Evolutionary conservation across 441 rosid species (phyloP).

Genomic region (Populus hybrid): DNA sequence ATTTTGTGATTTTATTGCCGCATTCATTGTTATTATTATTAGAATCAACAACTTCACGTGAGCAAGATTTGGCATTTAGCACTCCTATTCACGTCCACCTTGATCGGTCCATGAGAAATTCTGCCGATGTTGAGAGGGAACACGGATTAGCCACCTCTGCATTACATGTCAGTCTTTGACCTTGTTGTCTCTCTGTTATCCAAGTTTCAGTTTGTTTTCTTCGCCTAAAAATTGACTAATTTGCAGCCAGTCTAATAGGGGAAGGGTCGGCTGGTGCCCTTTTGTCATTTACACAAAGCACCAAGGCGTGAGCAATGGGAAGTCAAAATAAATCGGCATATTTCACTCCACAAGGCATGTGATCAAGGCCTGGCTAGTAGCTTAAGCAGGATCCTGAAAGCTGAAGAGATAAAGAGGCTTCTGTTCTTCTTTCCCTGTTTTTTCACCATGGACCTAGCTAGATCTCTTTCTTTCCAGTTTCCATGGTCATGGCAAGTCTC

Average conservation of each 20-base stretch:
- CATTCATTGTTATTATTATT: too few relatives aligned
- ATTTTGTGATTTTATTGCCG: too few relatives aligned
- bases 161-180: not conserved
- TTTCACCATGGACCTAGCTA: too few relatives aligned
- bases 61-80: too few relatives aligned
- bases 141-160: not conserved
- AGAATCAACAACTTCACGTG: too few relatives aligned
- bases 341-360: slow-evolving; percentile 17
- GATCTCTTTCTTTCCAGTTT: too few relatives aligned
- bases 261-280: not conserved
- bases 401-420: too few relatives aligned
- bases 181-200: not conserved
- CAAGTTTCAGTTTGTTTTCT: not conserved
- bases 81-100: too few relatives aligned
- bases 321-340: slow-evolving; percentile 9
- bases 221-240: not conserved
- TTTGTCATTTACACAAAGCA: not conserved
- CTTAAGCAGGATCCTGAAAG: not conserved
- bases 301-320: not conserved
- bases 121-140: not conserved
- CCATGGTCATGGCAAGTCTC: too few relatives aligned
- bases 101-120: not conserved
- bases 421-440: not conserved
- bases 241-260: not conserved
- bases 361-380: not conserved